Base-by-base conservation (phyloP, 768 basidiomycete species). In the Auriscalpium orientale region DNA sequence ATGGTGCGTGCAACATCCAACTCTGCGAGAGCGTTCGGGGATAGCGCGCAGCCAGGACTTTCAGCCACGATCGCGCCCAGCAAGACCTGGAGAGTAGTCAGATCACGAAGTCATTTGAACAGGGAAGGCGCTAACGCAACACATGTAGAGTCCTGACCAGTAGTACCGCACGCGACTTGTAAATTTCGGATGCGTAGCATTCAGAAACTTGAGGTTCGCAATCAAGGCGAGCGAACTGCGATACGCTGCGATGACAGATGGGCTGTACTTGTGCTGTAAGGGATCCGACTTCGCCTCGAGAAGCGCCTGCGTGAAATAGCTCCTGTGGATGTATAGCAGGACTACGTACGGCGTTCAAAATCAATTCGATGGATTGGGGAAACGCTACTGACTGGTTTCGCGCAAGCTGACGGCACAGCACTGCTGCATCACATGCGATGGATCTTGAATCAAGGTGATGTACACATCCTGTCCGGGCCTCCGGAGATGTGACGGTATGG, bases 111-210 rank as follows among this genome's bases (percentile, higher is more conserved):
- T 40, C 21, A 55, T 40, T 18, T 10, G 7, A 28, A 8, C 6
- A 9, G 22, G 34, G 12, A 38, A n/a, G 40, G n/a, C 16, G 40
- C 6, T 20, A 35, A 81, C 80, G 54, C 78, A 78, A 15, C 79
- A 70, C 3, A 77, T 76, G 56, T 77, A 80, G 46, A 77, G 63
- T 1, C 70, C 69, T 0, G 78, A 75, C 80, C 80, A 81, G 64
- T 79, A 79, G 61, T 72, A 78, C 77, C 79, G 80, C 10, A 69
- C 64, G 43, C 66, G 61, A 28, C 71, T 63, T 6, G 70, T 64
- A 3, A 68, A 64, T 10, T 53, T 60, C 13, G 72, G 72, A 62
- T 77, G 72, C 21, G 69, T 63, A 8, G 54, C 54, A 51, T 72
- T 76, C 34, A 81, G 56, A 12, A 67, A 67, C 49, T 65, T 64